A percentile compares a stretch with the other conserved stretches of the same genome.
phyloP scores from a whole-genome alignment of 1,284 basidiomycete species.

The Ganoderma lucidum region DNA sequence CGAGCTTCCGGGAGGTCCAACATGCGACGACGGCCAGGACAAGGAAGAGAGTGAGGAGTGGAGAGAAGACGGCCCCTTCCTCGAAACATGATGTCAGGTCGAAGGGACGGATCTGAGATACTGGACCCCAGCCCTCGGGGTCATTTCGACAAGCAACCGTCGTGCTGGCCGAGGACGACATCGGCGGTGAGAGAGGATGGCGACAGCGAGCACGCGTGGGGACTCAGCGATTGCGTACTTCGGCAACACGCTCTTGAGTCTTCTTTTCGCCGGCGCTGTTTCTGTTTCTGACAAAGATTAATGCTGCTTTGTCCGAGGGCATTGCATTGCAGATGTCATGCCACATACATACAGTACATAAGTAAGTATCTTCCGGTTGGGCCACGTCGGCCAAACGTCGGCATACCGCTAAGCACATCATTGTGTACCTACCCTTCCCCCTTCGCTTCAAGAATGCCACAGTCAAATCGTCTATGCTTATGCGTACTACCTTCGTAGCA shows the following conservation, averaged over 20 bases:
- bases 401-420: not conserved
- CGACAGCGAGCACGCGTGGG: constrained; percentile 41
- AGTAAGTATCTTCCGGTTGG: no score
- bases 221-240: constrained; percentile 39
- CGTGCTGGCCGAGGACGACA: constrained; percentile 23
- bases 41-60: constrained; percentile 58
- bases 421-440: no score
- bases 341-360: no score
- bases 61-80: constrained; percentile 69
- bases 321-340: no score
- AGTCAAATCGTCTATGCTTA: no score
- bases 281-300: not conserved
- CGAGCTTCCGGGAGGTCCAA: constrained; percentile 40
- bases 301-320: no score
- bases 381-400: not conserved
- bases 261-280: constrained; percentile 8
- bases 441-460: no score
- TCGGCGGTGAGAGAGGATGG: constrained; percentile 29
- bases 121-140: constrained; percentile 68
- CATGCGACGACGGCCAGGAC: constrained; percentile 51
- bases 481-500: no score
- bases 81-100: constrained; percentile 90
- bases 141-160: constrained; percentile 50
- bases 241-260: not conserved
- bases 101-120: constrained; percentile 71